These are phyloP conservation scores for Penicillium bovifimosum DNA, from an alignment of 495 filamentous ascomycete genomes.

Conservation along the genomic window DNA sequence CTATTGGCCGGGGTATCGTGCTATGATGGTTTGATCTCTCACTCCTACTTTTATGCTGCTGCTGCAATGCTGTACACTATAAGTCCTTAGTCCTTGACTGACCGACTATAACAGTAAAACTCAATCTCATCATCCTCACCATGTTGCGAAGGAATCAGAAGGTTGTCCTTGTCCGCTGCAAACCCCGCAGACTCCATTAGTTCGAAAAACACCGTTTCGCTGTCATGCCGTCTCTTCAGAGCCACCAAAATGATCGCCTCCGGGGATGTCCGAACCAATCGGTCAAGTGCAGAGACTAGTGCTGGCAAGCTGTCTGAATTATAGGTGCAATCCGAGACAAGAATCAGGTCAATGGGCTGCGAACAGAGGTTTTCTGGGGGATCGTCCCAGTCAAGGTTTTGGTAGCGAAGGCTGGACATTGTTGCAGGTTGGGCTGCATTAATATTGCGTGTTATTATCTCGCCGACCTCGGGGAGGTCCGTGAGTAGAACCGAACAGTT, in stretches of 20 bases:
- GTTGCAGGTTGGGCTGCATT: constrained; percentile 33
- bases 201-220: constrained; percentile 74
- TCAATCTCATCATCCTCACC: constrained; percentile 55
- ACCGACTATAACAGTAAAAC: constrained; percentile 46
- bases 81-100: no score
- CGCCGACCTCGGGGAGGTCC: constrained; percentile 73
- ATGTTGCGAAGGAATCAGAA: constrained; percentile 56
- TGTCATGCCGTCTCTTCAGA: constrained; percentile 80
- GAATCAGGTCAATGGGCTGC: constrained; percentile 59
- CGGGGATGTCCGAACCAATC: constrained; percentile 47
- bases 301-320: constrained; percentile 76
- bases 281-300: constrained; percentile 63
- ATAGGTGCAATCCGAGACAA: constrained; percentile 93
- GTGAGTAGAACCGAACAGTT: constrained; percentile 63
- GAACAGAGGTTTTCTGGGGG: constrained; percentile 36
- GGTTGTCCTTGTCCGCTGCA: constrained; percentile 34
- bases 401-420: constrained; percentile 45
- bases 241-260: constrained; percentile 61
- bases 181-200: constrained; percentile 61
- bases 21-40: no score
- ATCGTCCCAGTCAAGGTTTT: constrained; percentile 72
- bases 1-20: no score
- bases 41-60: no score
- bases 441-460: constrained; percentile 54
- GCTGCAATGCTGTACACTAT: no score